These are phyloP conservation scores for Kurtzmaniella cleridarum DNA, from an alignment of 805 yeast species.

Conservation along the genomic window DNA sequence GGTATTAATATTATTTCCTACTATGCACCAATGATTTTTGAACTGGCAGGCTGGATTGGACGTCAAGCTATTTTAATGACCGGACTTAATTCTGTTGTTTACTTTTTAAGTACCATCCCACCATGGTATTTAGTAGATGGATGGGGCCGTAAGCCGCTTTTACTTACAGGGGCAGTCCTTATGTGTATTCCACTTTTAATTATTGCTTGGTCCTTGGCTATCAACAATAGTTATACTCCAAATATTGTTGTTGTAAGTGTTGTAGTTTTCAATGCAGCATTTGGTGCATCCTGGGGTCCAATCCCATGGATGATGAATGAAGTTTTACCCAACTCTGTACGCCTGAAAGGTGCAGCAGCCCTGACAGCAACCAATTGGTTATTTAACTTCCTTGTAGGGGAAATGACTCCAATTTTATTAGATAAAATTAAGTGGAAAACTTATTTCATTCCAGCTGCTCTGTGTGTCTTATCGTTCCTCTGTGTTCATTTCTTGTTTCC, in stretches of 20 bases:
- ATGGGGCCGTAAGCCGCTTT: slow-evolving; percentile 89
- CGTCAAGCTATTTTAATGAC: slow-evolving; percentile 86
- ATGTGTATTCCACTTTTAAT: slow-evolving; percentile 69
- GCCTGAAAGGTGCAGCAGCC: slow-evolving; percentile 86
- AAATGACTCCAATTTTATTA: slow-evolving; percentile 80
- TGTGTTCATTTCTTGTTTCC: slow-evolving; percentile 74
- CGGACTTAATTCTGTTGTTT: slow-evolving; percentile 52
- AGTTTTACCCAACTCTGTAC: slow-evolving; percentile 74
- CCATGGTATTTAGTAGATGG: slow-evolving; percentile 88
- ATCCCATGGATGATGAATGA: slow-evolving; percentile 91
- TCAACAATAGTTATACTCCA: slow-evolving; percentile 48
- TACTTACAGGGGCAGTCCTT: slow-evolving; percentile 69
- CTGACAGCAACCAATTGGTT: slow-evolving; percentile 93
- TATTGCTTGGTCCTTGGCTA: slow-evolving; percentile 51
- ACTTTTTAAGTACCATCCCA: slow-evolving; percentile 60
- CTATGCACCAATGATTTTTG: slow-evolving; percentile 91
- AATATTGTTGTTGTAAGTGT: slow-evolving; percentile 70
- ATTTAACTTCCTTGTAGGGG: slow-evolving; percentile 88
- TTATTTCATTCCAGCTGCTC: slow-evolving; percentile 74
- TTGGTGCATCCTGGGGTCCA: slow-evolving; percentile 93
- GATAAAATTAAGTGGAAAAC: slow-evolving; percentile 74
- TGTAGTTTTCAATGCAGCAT: slow-evolving; percentile 72
- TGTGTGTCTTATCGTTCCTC: slow-evolving; percentile 68
- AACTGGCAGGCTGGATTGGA: slow-evolving; percentile 93
- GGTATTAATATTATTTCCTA: slow-evolving; percentile 92